A percentile compares a stretch with the other conserved stretches of the same genome.
Conservation (phyloP, 805 yeast species). For the Metschnikowia baotianmanensis region DNA sequence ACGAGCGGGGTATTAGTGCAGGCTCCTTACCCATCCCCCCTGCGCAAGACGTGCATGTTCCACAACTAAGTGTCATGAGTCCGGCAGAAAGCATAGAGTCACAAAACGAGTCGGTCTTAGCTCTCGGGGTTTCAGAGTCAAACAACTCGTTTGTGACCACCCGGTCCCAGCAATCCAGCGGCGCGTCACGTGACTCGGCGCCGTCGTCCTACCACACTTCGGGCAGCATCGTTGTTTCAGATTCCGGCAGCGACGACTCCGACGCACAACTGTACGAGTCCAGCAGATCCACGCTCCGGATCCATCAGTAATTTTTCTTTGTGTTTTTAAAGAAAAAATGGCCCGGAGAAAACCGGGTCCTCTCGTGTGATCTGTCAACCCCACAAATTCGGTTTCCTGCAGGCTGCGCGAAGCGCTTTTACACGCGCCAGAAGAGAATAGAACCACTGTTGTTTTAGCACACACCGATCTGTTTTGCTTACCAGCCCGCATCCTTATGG, state of each 20-base stretch:
- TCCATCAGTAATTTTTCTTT: background rate
- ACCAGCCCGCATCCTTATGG: too few relatives aligned
- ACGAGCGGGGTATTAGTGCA: too few relatives aligned
- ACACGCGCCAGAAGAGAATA: too few relatives aligned
- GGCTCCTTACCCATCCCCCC: too few relatives aligned
- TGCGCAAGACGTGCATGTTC: background rate
- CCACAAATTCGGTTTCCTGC: too few relatives aligned
- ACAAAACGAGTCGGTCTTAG: background rate
- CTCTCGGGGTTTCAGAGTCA: background rate
- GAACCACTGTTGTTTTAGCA: too few relatives aligned
- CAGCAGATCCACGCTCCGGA: constrained; percentile 12
- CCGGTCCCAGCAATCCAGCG: constrained; percentile 7
- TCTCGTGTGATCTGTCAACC: too few relatives aligned
- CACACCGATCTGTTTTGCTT: too few relatives aligned
- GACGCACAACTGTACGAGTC: constrained; percentile 12
- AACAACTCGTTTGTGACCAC: constrained; percentile 10
- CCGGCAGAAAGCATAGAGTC: too few relatives aligned
- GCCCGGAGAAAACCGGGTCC: too few relatives aligned
- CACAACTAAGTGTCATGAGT: background rate
- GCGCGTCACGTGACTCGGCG: background rate
- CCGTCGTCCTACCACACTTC: constrained; percentile 6
- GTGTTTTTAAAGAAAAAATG: background rate
- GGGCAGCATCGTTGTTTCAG: background rate
- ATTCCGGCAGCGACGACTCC: background rate
- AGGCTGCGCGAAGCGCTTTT: too few relatives aligned